phyloP scores from a whole-genome alignment of 163 green algal genomes.

The Smithsoniella earleae region DNA sequence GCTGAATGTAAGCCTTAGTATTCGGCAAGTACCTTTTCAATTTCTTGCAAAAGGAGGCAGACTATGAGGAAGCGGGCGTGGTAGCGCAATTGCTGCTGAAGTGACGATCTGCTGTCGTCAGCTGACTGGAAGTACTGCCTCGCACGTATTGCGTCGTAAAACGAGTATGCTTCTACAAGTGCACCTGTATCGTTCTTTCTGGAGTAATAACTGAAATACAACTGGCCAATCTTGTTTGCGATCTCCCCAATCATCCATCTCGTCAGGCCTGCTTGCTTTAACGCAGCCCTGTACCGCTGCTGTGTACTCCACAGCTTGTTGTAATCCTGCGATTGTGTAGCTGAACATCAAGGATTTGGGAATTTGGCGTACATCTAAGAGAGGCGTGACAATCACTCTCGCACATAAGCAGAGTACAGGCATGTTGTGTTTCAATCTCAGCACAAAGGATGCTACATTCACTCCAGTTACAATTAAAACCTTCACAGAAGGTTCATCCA shows the following conservation, averaged over 20 bases:
- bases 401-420: neutral
- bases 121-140: conserved; percentile 48
- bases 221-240: conserved; percentile 52
- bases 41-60: conserved; percentile 50
- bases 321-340: conserved; percentile 4
- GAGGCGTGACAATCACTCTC: neutral
- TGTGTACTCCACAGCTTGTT: conserved; percentile 29
- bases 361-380: neutral
- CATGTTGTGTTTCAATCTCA: neutral
- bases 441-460: no score
- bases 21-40: neutral
- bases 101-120: conserved; percentile 34
- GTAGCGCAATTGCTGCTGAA: conserved; percentile 60
- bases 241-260: conserved; percentile 59
- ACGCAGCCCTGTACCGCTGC: conserved; percentile 15
- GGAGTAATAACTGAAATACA: conserved; percentile 67
- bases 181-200: conserved; percentile 46
- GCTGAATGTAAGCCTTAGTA: no score
- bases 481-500: no score
- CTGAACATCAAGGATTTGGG: neutral
- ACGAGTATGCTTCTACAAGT: conserved; percentile 54
- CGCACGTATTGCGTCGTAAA: conserved; percentile 59
- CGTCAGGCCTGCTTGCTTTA: conserved; percentile 42
- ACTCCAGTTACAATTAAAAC: no score
- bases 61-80: conserved; percentile 62